Conservation (phyloP, 306 rosid genomes). For the Castanea sativa region DNA sequence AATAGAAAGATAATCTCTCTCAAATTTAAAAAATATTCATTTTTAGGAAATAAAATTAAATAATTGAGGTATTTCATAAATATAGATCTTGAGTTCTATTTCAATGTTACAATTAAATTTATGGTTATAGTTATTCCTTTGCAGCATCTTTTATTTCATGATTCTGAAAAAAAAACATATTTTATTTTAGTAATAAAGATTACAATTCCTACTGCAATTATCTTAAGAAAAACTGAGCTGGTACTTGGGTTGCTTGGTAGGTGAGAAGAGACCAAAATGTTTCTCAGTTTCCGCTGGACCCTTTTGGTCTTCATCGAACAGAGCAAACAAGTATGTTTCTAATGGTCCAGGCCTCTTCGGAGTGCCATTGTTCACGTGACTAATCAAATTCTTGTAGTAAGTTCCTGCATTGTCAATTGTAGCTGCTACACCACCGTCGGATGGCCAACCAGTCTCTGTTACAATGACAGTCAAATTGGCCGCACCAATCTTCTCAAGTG, state of each 20-base stretch:
- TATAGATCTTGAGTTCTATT: no score
- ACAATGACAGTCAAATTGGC: slow-evolving; percentile 41
- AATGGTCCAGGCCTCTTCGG: slow-evolving; percentile 35
- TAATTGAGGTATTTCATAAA: no score
- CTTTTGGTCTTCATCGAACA: slow-evolving; percentile 46
- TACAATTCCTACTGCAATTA: no score
- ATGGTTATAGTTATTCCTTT: no score
- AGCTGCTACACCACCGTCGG: slow-evolving; percentile 37
- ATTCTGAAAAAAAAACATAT: no score
- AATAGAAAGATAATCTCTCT: no score
- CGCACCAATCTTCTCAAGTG: slow-evolving; percentile 50
- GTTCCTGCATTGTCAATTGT: slow-evolving; percentile 28
- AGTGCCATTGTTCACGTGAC: slow-evolving; percentile 46
- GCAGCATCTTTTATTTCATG: no score
- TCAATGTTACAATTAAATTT: no score
- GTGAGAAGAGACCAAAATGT: slow-evolving; percentile 39
- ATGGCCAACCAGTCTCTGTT: slow-evolving; percentile 82
- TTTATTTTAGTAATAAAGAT: no score
- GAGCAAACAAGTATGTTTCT: slow-evolving; percentile 41
- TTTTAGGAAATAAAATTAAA: no score
- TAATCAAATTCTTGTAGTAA: slow-evolving; percentile 49
- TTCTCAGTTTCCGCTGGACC: neutral
- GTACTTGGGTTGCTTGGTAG: slow-evolving; percentile 39
- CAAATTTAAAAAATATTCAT: no score
- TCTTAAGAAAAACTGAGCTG: neutral